A percentile compares a stretch with the other conserved stretches of the same genome.
These are phyloP conservation scores for Boletus tomentosulus DNA, from an alignment of 768 basidiomycete species.

Conservation along the genomic window DNA sequence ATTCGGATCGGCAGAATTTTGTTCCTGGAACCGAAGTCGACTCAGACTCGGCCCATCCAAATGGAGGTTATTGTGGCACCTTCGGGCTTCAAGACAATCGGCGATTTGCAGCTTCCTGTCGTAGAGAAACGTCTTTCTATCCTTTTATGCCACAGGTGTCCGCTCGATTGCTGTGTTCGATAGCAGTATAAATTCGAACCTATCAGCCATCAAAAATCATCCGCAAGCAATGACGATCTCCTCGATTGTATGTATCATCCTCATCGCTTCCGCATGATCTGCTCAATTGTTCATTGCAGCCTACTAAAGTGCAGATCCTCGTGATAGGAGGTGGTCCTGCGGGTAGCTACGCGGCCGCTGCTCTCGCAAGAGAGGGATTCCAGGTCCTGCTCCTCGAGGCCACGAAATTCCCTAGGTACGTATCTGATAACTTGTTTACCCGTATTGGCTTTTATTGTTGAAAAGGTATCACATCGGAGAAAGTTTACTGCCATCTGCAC, in stretches of 20 bases:
- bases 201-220: neutral
- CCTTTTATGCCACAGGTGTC: neutral
- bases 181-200: neutral
- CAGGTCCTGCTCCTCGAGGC: constrained; percentile 10
- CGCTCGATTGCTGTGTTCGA: neutral
- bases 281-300: neutral
- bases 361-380: constrained; percentile 12
- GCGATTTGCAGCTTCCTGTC: neutral
- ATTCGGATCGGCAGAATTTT: neutral
- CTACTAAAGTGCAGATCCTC: constrained; percentile 4
- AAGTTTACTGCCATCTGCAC: constrained; percentile 7
- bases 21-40: neutral
- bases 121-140: neutral
- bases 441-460: neutral
- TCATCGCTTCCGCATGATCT: neutral
- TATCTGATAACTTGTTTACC: neutral
- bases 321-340: constrained; percentile 13
- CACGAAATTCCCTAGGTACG: constrained; percentile 9
- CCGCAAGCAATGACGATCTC: neutral
- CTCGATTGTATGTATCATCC: neutral
- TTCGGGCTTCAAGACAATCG: neutral
- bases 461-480: constrained; percentile 16
- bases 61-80: neutral
- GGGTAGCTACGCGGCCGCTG: constrained; percentile 8
- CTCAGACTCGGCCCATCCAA: neutral